phyloP scores from a whole-genome alignment of 2,329 filamentous ascomycete genomes.

The Colletotrichum acutatum region DNA sequence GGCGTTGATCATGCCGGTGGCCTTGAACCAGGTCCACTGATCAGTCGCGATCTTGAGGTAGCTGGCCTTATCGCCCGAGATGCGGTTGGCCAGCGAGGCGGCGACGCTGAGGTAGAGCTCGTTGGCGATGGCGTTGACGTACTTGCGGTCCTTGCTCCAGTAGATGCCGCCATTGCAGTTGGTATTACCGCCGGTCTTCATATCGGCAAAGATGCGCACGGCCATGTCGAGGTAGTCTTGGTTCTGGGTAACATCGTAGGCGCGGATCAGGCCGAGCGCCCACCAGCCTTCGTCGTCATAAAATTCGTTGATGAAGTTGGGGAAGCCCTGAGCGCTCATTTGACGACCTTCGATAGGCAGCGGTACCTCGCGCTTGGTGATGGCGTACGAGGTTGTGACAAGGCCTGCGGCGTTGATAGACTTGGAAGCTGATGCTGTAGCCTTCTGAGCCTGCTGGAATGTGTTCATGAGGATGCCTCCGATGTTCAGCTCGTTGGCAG shows the following conservation, averaged over 20 bases:
- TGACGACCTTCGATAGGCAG: slow-evolving; percentile 42
- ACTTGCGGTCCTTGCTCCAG: slow-evolving; percentile 64
- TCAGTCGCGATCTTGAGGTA: slow-evolving; percentile 61
- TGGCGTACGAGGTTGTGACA: slow-evolving; percentile 51
- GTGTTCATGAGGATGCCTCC: slow-evolving; percentile 56
- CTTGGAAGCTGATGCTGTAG: slow-evolving; percentile 51
- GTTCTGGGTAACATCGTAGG: slow-evolving; percentile 65
- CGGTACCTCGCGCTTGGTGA: slow-evolving; percentile 42
- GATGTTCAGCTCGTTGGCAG: slow-evolving; percentile 51
- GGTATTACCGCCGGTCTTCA: slow-evolving; percentile 58
- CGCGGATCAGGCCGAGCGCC: slow-evolving; percentile 67
- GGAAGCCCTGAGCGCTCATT: slow-evolving; percentile 41
- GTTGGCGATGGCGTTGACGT: slow-evolving; percentile 68
- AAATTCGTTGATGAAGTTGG: slow-evolving; percentile 61
- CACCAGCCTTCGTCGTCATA: slow-evolving; percentile 75
- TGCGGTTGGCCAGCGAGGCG: slow-evolving; percentile 62
- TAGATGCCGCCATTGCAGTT: slow-evolving; percentile 66
- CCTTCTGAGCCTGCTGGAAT: slow-evolving; percentile 56
- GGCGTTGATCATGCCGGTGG: slow-evolving; percentile 62
- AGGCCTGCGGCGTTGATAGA: slow-evolving; percentile 48
- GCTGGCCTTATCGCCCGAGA: slow-evolving; percentile 47
- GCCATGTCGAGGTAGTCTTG: slow-evolving; percentile 64
- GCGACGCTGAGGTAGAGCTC: slow-evolving; percentile 67
- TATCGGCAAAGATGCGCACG: slow-evolving; percentile 65
- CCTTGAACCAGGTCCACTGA: slow-evolving; percentile 65